These are phyloP conservation scores for Geosmithia morbida DNA, from an alignment of 2,329 filamentous ascomycete species.

Conservation along the genomic window DNA sequence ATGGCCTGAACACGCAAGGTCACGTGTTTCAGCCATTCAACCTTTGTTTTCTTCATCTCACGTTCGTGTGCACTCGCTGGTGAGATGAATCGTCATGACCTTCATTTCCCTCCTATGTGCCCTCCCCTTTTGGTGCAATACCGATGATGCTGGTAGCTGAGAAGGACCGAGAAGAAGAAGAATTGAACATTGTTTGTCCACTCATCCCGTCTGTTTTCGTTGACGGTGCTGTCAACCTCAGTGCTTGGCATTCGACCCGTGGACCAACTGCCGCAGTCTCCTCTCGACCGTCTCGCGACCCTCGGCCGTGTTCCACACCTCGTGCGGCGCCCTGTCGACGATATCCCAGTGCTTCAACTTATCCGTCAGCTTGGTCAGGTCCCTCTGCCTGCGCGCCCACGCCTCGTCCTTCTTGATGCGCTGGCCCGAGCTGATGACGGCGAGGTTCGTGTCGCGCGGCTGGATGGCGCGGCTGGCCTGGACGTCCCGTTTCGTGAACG, in stretches of 20 bases:
- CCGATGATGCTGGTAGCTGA: too few relatives aligned
- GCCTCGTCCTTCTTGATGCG: slow-evolving; percentile 48
- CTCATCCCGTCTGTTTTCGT: too few relatives aligned
- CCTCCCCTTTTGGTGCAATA: too few relatives aligned
- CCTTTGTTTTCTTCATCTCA: too few relatives aligned
- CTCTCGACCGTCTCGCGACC: slow-evolving; percentile 67
- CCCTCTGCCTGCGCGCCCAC: slow-evolving; percentile 78
- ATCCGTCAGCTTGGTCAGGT: slow-evolving; percentile 65
- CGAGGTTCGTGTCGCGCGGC: slow-evolving; percentile 57
- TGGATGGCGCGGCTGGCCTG: slow-evolving; percentile 68
- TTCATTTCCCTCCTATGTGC: too few relatives aligned
- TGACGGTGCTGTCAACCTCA: too few relatives aligned
- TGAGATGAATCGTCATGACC: too few relatives aligned
- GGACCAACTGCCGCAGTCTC: slow-evolving; percentile 56
- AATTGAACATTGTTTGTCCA: too few relatives aligned
- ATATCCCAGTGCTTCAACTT: slow-evolving; percentile 77
- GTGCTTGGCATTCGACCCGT: slow-evolving; percentile 3
- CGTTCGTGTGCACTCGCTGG: too few relatives aligned
- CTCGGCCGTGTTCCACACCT: slow-evolving; percentile 67
- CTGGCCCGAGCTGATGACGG: slow-evolving; percentile 69
- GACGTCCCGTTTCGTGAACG: slow-evolving; percentile 74
- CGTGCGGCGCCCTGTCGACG: slow-evolving; percentile 69
- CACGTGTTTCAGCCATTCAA: too few relatives aligned
- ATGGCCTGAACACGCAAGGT: too few relatives aligned
- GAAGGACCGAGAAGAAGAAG: too few relatives aligned